Percentiles rank a stretch among this genome's conserved stretches.
These are phyloP conservation scores for Globisporangium carolinianum DNA, from an alignment of 352 stramenopile genomes.

Conservation along the genomic window DNA sequence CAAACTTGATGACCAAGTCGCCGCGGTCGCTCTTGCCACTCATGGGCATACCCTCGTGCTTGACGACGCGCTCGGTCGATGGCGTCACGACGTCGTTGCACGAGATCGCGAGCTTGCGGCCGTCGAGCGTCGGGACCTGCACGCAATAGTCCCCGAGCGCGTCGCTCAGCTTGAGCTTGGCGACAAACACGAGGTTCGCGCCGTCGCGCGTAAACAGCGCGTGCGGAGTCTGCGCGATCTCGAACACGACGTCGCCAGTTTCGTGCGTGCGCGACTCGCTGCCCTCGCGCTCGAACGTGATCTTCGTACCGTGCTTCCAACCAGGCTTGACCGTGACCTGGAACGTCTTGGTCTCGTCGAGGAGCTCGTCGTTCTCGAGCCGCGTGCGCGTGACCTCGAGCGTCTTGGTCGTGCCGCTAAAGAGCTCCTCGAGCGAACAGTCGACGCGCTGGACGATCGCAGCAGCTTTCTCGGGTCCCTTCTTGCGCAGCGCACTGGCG, in stretches of 20 bases:
- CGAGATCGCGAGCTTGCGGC: constrained; percentile 89
- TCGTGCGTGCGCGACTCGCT: constrained; percentile 90
- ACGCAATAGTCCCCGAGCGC: constrained; percentile 92
- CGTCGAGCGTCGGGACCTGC: constrained; percentile 94
- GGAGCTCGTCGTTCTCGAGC: constrained; percentile 64
- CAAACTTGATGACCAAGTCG: constrained; percentile 93
- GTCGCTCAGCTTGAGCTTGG: constrained; percentile 93
- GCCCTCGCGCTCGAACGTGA: constrained; percentile 93
- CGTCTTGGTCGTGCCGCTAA: constrained; percentile 83
- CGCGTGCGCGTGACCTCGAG: constrained; percentile 79
- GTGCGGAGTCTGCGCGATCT: constrained; percentile 84
- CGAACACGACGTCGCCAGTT: constrained; percentile 92
- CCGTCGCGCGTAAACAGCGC: constrained; percentile 86
- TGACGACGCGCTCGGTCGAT: constrained; percentile 87
- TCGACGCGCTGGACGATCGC: constrained; percentile 66
- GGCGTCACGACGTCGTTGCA: constrained; percentile 91
- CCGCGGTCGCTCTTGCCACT: constrained; percentile 43
- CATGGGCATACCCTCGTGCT: constrained; percentile 94
- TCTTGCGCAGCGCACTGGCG: constrained; percentile 70
- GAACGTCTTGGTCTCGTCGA: constrained; percentile 80
- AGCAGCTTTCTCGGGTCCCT: constrained; percentile 58
- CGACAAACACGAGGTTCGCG: constrained; percentile 89
- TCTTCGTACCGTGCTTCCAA: constrained; percentile 92
- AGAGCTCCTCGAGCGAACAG: constrained; percentile 91
- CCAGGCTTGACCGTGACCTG: constrained; percentile 89